Base-by-base conservation (phyloP, 2,329 filamentous ascomycete genomes). In the Cordyceps pruinosa region DNA sequence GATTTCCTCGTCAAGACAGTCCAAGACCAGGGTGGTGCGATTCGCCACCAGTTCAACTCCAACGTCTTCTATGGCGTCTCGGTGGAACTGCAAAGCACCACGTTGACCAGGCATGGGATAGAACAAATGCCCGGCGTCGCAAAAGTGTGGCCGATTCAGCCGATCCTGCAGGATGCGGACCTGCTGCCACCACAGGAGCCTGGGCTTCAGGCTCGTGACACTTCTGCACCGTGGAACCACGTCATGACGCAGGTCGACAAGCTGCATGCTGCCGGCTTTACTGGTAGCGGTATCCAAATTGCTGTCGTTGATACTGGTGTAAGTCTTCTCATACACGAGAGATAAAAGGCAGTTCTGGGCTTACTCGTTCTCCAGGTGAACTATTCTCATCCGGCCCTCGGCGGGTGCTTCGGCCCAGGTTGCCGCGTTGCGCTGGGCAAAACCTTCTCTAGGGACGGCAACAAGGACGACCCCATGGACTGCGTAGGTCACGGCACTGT, bases 401-500 rank as follows among this genome's bases (percentile, higher is more conserved):
- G 45, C 32, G 45, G 45, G 23, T 47, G 45, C 45, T 32, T 47
- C 34, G 28, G 45, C 32, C 45, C 28, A 21, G 45, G 45, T 34
- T 47, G 28, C 28, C 32, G 34, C 26, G 45, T 47, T 47, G n/a
- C 21, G 8, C 32, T 28, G 2, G 28, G 45, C 21, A 28, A 47
- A 2, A 47, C 32, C 47, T 30, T 61, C 13, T 49, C 49, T 17
- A 7, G 21, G 2, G 32, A 52, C 7, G 48, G 59, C 2, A 26
- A 56, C 1, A 15, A 17, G 8, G 17, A 5, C 23, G 51, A 58
- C 28, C 39, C 42, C 34, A 47, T 47, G 15, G 59, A 60, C 30
- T 60, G 56, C 39, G 5, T 28, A 23, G 51, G 56, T 19, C 59
- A 60, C 51, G 59, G 59, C 51, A 60, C 59, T 12, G 32, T n/a